phyloP scores from a whole-genome alignment of 768 basidiomycete genomes.

The Xerocomus brunneocitrinus region DNA sequence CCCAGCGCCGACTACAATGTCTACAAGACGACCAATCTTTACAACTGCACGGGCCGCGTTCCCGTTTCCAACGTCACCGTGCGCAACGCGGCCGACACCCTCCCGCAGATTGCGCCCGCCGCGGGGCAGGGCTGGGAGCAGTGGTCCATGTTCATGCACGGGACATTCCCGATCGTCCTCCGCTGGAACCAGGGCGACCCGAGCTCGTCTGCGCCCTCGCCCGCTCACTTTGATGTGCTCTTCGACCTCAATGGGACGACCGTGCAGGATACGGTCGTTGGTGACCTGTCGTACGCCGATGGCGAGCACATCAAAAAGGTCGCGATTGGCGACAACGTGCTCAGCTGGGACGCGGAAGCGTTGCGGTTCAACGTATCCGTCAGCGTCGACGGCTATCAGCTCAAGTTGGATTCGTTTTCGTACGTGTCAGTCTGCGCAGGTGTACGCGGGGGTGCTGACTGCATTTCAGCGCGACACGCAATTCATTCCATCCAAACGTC shows the following conservation, averaged over 20 bases:
- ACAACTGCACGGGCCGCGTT: constrained; percentile 14
- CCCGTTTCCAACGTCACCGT: constrained; percentile 12
- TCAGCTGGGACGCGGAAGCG: constrained; percentile 9
- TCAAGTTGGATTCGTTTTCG: constrained; percentile 10
- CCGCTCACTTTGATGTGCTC: constrained; percentile 10
- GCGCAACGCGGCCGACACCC: constrained; percentile 11
- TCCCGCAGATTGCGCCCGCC: constrained; percentile 10
- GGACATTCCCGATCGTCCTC: constrained; percentile 10
- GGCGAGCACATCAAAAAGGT: constrained; percentile 4
- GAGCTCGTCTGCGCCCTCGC: not conserved
- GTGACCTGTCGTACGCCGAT: constrained; percentile 1
- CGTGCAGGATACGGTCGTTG: not conserved
- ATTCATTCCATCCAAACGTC: constrained; percentile 14
- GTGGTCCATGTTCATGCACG: constrained; percentile 13
- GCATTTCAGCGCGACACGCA: constrained; percentile 4
- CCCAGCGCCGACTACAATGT: constrained; percentile 11
- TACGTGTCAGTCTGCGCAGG: not conserved
- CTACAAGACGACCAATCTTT: constrained; percentile 12
- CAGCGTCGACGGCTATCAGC: constrained; percentile 3
- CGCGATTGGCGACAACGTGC: constrained; percentile 3
- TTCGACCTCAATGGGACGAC: constrained; percentile 6
- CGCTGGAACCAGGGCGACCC: constrained; percentile 13
- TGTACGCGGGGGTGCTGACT: not conserved
- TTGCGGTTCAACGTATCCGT: constrained; percentile 14
- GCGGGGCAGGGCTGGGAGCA: constrained; percentile 9